Evolutionary conservation across 306 rosid genomes (phyloP).

Genomic region (Acmispon strigosus): DNA sequence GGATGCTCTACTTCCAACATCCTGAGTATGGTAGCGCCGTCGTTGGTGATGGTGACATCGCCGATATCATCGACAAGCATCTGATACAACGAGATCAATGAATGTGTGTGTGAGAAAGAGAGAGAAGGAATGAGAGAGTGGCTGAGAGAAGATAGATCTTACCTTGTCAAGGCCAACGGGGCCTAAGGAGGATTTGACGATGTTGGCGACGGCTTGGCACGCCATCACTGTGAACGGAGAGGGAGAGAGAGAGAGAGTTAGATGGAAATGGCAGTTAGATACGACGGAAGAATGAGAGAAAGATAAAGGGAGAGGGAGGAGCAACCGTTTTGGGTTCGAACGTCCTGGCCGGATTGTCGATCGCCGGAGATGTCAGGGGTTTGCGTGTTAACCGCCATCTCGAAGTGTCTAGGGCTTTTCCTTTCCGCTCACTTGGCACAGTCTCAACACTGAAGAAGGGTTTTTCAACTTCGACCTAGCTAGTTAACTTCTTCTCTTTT

Average conservation of each 20-base stretch:
- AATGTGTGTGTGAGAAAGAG: neutral
- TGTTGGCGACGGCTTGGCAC: conserved; percentile 89
- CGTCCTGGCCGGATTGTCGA: conserved; percentile 89
- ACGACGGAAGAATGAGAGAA: neutral
- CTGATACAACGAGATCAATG: conserved; percentile 22
- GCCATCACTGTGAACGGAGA: conserved; percentile 45
- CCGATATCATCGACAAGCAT: conserved; percentile 98
- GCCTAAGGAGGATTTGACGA: conserved; percentile 88
- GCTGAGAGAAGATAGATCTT: neutral
- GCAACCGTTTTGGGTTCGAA: conserved; percentile 91
- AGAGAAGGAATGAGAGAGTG: neutral
- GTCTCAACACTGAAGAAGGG: neutral
- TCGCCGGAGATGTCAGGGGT: conserved; percentile 85
- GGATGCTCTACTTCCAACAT: conserved; percentile 99
- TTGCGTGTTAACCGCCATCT: conserved; percentile 54
- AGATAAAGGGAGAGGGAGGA: neutral
- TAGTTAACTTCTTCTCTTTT: neutral
- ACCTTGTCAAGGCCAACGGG: conserved; percentile 99
- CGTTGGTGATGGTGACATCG: conserved; percentile 91
- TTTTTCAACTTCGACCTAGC: conserved; percentile 4
- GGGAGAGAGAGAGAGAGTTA: neutral
- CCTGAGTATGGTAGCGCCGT: conserved; percentile 93
- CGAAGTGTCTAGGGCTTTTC: conserved; percentile 8
- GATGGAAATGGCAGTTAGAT: neutral
- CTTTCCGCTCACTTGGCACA: neutral